Evolutionary conservation across 345 rosid species (phyloP).

Genomic region (Bruguiera sexangula): DNA sequence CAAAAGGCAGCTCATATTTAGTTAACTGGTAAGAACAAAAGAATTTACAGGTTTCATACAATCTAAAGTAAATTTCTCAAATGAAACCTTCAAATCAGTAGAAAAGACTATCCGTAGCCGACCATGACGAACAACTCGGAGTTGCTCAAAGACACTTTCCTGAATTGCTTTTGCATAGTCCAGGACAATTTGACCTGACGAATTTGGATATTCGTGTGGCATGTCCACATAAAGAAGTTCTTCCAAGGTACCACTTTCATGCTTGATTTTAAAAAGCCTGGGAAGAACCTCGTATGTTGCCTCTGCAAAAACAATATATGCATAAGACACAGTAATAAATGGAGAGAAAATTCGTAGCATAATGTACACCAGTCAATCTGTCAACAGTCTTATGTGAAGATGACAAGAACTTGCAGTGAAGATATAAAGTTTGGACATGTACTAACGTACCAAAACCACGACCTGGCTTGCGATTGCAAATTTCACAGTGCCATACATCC

Average conservation of each 20-base stretch:
- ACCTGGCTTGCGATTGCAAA: constrained; percentile 94
- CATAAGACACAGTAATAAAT: constrained; percentile 10
- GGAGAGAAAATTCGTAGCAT: neutral
- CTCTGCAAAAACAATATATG: constrained; percentile 45
- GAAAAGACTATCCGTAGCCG: constrained; percentile 93
- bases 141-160: constrained; percentile 98
- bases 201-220: constrained; percentile 84
- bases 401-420: neutral
- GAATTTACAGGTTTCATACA: neutral
- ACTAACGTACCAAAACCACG: constrained; percentile 87
- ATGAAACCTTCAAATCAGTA: constrained; percentile 77
- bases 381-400: neutral
- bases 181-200: constrained; percentile 90
- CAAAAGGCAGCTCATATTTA: neutral
- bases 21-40: neutral
- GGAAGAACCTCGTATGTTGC: constrained; percentile 98
- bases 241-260: constrained; percentile 96
- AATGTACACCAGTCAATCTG: neutral
- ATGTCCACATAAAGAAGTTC: constrained; percentile 94
- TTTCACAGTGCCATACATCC: constrained; percentile 99
- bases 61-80: neutral
- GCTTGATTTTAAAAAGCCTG: constrained; percentile 95
- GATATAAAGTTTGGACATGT: neutral
- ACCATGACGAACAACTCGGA: constrained; percentile 98
- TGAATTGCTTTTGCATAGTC: constrained; percentile 99